Evolutionary conservation across 2,329 filamentous ascomycete genomes (phyloP), one percentile per base, ranked within the genome.

Genomic region (Clonostachys byssicola): DNA sequence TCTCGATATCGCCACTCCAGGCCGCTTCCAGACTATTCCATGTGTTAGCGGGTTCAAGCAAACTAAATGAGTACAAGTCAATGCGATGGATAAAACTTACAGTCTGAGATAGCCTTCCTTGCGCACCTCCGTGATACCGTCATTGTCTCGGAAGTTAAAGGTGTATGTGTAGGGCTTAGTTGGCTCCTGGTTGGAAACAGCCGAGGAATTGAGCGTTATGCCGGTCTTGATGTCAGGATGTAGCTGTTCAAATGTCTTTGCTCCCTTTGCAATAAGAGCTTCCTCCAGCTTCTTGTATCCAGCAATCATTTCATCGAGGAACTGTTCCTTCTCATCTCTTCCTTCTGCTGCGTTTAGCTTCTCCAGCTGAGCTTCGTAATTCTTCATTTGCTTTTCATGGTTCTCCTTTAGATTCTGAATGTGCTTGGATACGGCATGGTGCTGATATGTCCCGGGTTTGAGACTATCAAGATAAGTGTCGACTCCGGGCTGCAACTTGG

Each of bases 1-100:
- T 80, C 2, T 80, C 71, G 2, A 86, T 53, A 54, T 94, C 80
- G n/a, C 85, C 86, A 5, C 56, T 56, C 87, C 87, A 94, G 5
- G 81, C 81, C 35, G 88, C 88, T 58, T 92, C 82, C 60, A 88
- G 88, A 8, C 78, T 54, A 55, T 51, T 35, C 5, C 8, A 13
- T 17, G 12, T 13, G n/a, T 16, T 30, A 36, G 23, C 6, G 23
- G 23, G 23, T 30, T 9, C 10, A 30, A 30, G 9, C 23, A 30
- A 30, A 16, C 8, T 2, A 18, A 38, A 17, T 16, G 4, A 44
- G 40, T 42, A 8, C 18, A 10, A 30, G 10, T 30, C 5, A 30
- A 30, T 30, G 2, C 8, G 5, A 10, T 30, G 3, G 40, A 33
- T 17, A 17, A 7, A 23, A 71, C 79, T 73, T 66, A 84, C 69